Evolutionary conservation across 2,329 filamentous ascomycete species (phyloP), one percentile per base, ranked within the genome.

Genomic region (Chrysoporthe cubensis): DNA sequence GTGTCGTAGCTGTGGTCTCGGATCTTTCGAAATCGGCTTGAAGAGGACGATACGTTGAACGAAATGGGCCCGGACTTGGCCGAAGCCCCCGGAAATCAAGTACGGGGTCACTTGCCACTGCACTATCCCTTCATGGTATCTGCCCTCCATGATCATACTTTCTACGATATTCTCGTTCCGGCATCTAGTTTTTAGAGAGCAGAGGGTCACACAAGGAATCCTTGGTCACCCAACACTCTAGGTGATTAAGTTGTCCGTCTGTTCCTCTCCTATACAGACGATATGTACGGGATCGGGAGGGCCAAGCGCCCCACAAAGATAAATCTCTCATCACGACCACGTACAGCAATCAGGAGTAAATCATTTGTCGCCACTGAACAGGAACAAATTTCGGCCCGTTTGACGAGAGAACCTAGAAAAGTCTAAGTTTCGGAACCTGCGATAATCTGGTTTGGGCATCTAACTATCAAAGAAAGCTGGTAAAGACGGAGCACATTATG

Each of bases 21-120:
- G 18, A 46, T 46, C 44, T 48, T 1, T 3, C 4, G n/a, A 48
- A 26, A 54, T 54, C 50, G 8, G 3, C 4, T 54, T 54, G 50
- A 7, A 7, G 14, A 13, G 50, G 26, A 54, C 50, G 32, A 32
- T 32, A 54, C 14, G 21, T 16, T 54, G 13, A 14, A 34, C 50
- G 26, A 54, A 40, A 54, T 54, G 50, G 6, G 50, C 50, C 50
- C 50, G 50, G 50, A 54, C 50, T 32, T 54, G 34, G 11, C 50
- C 50, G 50, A 54, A 21, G 50, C 50, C 2, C 13, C 21, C 13
- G 32, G 21, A 32, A 34, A 32, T 54, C 32, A 54, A 26, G 26
- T 14, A 13, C 50, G 32, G 26, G 16, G 32, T 54, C 14, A 54
- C 50, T 54, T 54, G 50, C 50, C 50, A 21, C 50, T 26, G 32